Percentiles rank a stretch among this genome's conserved stretches.
Evolutionary conservation across 2,329 filamentous ascomycete species (phyloP).

Genomic region (Penicillium freii): DNA sequence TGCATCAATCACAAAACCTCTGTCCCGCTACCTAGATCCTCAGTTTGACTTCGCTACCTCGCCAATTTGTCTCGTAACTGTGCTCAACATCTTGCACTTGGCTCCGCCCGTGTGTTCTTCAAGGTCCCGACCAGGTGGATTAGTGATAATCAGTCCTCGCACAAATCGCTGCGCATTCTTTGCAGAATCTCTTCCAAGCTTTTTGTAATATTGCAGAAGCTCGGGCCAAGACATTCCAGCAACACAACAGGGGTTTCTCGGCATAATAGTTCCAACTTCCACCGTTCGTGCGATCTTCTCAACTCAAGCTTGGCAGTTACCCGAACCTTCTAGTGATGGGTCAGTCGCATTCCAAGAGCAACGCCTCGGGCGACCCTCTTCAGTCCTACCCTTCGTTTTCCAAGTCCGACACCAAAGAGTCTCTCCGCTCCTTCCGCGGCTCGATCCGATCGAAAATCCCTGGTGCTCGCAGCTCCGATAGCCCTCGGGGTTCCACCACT

Average conservation of each 20-base stretch:
- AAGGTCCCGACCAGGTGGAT: background rate
- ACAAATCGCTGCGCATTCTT: background rate
- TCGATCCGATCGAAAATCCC: constrained; percentile 86
- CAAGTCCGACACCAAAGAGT: constrained; percentile 90
- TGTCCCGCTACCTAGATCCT: background rate
- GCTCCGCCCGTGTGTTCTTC: background rate
- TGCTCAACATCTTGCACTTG: background rate
- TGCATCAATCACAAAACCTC: background rate
- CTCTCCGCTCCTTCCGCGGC: constrained; percentile 77
- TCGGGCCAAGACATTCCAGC: constrained; percentile 35
- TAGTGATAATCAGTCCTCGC: background rate
- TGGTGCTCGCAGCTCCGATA: constrained; percentile 63
- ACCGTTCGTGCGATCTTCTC: constrained; percentile 24
- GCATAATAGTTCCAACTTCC: constrained; percentile 23
- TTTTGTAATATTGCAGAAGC: constrained; percentile 22
- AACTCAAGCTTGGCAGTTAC: constrained; percentile 34
- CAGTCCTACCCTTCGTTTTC: constrained; percentile 89
- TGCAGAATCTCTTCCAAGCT: constrained; percentile 11
- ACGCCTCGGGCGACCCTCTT: constrained; percentile 60
- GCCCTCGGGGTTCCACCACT: constrained; percentile 72
- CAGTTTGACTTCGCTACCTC: background rate
- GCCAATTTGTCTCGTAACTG: background rate
- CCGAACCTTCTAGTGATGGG: constrained; percentile 44
- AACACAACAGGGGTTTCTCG: constrained; percentile 23
- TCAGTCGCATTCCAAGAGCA: constrained; percentile 54